Conservation (phyloP, 2,329 filamentous ascomycete genomes). For the Thermothelomyces thermophilus region DNA sequence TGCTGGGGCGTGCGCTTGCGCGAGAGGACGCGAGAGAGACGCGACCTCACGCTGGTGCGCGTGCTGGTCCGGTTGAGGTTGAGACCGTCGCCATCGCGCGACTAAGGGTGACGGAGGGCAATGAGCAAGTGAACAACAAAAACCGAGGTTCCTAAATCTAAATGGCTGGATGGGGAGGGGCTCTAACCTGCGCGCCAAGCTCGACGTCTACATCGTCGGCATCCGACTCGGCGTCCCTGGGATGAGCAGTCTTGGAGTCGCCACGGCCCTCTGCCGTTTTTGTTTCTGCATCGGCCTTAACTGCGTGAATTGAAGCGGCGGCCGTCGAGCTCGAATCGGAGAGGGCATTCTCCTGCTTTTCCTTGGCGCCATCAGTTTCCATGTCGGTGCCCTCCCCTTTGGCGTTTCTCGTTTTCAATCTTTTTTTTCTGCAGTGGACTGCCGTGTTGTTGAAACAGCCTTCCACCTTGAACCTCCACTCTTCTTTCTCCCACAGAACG, state of each 20-base stretch:
- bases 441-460: constrained; percentile 1
- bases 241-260: background rate
- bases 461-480: no score
- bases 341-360: constrained; percentile 4
- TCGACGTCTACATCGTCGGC: constrained; percentile 26
- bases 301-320: background rate
- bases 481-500: no score
- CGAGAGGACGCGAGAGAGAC: constrained; percentile 26
- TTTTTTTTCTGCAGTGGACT: no score
- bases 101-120: constrained; percentile 4
- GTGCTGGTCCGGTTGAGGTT: constrained; percentile 20
- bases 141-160: no score
- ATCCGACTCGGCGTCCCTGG: no score
- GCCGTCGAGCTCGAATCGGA: constrained; percentile 8
- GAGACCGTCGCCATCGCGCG: constrained; percentile 16
- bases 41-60: constrained; percentile 23
- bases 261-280: background rate
- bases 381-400: background rate
- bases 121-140: no score
- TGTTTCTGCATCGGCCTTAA: background rate
- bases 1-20: constrained; percentile 26
- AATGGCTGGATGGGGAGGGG: no score
- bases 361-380: background rate
- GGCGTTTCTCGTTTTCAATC: constrained; percentile 1
- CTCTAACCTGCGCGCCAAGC: constrained; percentile 23